phyloP scores from a whole-genome alignment of 345 rosid species.

The Balakata baccata region DNA sequence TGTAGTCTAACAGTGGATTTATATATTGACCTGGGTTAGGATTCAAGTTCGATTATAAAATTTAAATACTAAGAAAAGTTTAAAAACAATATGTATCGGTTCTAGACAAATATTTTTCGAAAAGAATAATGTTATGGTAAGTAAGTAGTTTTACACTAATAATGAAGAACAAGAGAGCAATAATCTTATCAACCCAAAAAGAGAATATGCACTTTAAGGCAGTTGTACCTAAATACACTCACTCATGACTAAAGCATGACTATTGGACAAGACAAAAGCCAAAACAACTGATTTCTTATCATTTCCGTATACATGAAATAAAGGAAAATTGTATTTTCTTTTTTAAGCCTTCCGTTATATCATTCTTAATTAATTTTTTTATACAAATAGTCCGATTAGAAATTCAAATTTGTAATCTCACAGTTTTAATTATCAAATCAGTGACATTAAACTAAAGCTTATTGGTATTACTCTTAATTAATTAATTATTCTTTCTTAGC shows the following conservation, averaged over 20 bases:
- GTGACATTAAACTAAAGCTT: no score
- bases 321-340: neutral
- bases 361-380: neutral
- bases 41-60: no score
- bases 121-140: neutral
- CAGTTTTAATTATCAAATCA: no score
- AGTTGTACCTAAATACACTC: slow-evolving; percentile 10
- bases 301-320: neutral
- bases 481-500: neutral
- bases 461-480: no score
- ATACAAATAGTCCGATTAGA: no score
- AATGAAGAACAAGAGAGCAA: neutral
- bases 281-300: neutral
- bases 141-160: neutral
- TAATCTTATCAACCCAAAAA: neutral
- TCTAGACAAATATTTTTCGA: no score
- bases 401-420: no score
- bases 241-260: slow-evolving; percentile 26
- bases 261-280: slow-evolving; percentile 3
- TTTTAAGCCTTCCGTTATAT: slow-evolving; percentile 2
- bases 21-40: no score
- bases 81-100: no score
- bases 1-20: no score
- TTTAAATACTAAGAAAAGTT: no score
- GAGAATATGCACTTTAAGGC: slow-evolving; percentile 13